A percentile compares a stretch with the other conserved stretches of the same genome.
Evolutionary conservation across 2,329 filamentous ascomycete genomes (phyloP).

Genomic region (Coniochaeta hoffmannii): DNA sequence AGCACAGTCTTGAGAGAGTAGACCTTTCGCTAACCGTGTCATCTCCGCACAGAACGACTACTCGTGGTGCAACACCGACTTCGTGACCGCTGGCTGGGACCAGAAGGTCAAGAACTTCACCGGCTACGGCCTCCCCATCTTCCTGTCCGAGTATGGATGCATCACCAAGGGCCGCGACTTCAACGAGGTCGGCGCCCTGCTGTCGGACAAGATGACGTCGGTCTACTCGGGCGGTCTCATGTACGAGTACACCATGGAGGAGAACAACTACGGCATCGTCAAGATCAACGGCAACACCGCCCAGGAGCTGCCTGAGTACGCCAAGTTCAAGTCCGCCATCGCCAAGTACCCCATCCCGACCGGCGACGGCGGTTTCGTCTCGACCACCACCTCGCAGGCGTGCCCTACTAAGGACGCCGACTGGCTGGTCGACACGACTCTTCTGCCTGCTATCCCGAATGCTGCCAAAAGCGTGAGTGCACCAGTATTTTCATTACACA

Average conservation of each 20-base stretch:
- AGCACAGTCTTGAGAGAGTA: background rate
- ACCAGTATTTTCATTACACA: background rate
- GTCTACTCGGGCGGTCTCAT: slow-evolving; percentile 96
- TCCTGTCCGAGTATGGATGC: slow-evolving; percentile 94
- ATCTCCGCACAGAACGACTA: slow-evolving; percentile 77
- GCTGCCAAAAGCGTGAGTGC: slow-evolving; percentile 29
- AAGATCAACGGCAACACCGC: slow-evolving; percentile 49
- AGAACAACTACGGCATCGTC: slow-evolving; percentile 75
- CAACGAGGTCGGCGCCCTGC: slow-evolving; percentile 70
- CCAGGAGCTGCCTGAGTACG: slow-evolving; percentile 55
- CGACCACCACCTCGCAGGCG: slow-evolving; percentile 35
- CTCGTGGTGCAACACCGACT: slow-evolving; percentile 74
- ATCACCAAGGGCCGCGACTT: slow-evolving; percentile 75
- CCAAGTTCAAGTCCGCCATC: slow-evolving; percentile 40
- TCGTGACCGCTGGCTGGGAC: slow-evolving; percentile 70
- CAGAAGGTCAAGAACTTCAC: slow-evolving; percentile 83
- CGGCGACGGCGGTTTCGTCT: slow-evolving; percentile 40
- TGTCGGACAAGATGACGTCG: slow-evolving; percentile 71
- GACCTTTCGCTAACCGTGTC: slow-evolving; percentile 8
- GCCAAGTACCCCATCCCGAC: slow-evolving; percentile 41
- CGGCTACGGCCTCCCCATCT: slow-evolving; percentile 81
- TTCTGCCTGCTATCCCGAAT: slow-evolving; percentile 44
- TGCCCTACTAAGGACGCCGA: slow-evolving; percentile 41
- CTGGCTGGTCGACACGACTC: slow-evolving; percentile 44
- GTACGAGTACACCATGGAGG: slow-evolving; percentile 86